A percentile compares a stretch with the other conserved stretches of the same genome.
These are phyloP conservation scores for Tothia fuscella DNA, from an alignment of 2,329 filamentous ascomycete genomes.

Conservation along the genomic window DNA sequence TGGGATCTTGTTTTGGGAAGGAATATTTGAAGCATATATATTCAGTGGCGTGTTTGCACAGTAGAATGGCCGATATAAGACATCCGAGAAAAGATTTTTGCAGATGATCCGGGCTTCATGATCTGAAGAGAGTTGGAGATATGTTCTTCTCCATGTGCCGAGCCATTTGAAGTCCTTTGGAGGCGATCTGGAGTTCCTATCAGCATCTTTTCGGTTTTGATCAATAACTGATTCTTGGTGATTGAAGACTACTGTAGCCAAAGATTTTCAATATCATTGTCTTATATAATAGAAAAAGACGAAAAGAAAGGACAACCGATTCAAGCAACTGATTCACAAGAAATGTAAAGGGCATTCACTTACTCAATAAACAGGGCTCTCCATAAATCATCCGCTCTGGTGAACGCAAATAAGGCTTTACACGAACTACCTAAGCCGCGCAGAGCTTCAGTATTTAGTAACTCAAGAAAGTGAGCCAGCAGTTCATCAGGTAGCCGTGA, in stretches of 20 bases:
- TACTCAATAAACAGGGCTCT: constrained; percentile 75
- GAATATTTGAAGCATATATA: constrained; percentile 60
- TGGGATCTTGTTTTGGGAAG: constrained; percentile 57
- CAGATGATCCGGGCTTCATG: constrained; percentile 54
- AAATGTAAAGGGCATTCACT: constrained; percentile 30
- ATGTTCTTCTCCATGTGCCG: constrained; percentile 75
- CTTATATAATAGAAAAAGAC: neutral
- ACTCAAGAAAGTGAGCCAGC: constrained; percentile 63
- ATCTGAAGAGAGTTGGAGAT: constrained; percentile 46
- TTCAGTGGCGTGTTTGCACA: constrained; percentile 65
- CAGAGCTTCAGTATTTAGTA: constrained; percentile 52
- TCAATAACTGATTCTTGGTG: constrained; percentile 4
- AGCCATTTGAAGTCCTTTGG: constrained; percentile 51
- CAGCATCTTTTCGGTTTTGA: too few species aligned
- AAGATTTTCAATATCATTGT: neutral
- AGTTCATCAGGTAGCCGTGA: constrained; percentile 67
- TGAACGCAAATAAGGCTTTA: constrained; percentile 77
- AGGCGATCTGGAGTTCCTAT: constrained; percentile 32
- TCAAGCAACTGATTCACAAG: constrained; percentile 58
- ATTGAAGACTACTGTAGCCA: neutral
- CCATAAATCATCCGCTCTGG: constrained; percentile 77
- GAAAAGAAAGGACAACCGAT: constrained; percentile 27
- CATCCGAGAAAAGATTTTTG: constrained; percentile 74
- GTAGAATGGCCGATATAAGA: constrained; percentile 78
- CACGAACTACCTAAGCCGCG: constrained; percentile 62